These are phyloP conservation scores for Sporobolomyces phaffii DNA, from an alignment of 768 basidiomycete genomes.

Conservation along the genomic window DNA sequence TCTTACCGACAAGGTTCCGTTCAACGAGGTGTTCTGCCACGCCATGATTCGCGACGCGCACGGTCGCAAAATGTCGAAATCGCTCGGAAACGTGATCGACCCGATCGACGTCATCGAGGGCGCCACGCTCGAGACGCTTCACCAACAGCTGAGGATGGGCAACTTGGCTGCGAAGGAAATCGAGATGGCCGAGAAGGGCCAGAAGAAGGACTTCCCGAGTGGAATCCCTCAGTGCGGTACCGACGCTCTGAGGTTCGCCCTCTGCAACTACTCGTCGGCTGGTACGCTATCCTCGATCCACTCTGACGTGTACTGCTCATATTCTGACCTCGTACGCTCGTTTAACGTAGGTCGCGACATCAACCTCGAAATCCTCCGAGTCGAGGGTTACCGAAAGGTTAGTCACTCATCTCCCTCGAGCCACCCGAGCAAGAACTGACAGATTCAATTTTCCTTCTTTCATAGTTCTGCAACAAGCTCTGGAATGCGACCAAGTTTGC, in stretches of 20 bases:
- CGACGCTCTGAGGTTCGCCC: constrained; percentile 87
- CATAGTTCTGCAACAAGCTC: constrained; percentile 89
- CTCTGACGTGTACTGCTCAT: not conserved
- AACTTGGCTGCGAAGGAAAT: constrained; percentile 93
- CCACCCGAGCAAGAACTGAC: too few relatives aligned
- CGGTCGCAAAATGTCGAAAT: constrained; percentile 98
- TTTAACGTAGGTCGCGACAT: constrained; percentile 73
- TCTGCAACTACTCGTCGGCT: constrained; percentile 88
- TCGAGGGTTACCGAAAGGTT: constrained; percentile 88
- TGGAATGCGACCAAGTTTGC: constrained; percentile 99
- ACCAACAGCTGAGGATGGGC: constrained; percentile 77
- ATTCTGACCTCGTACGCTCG: not conserved
- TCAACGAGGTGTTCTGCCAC: constrained; percentile 91
- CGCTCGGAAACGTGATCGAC: constrained; percentile 94
- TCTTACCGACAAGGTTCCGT: constrained; percentile 85
- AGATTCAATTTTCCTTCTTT: too few relatives aligned
- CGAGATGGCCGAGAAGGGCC: constrained; percentile 78
- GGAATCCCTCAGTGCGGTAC: constrained; percentile 98
- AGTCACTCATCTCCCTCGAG: too few relatives aligned
- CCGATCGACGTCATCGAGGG: constrained; percentile 92
- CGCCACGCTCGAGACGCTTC: constrained; percentile 66
- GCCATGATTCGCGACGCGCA: constrained; percentile 99
- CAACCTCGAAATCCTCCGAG: constrained; percentile 88
- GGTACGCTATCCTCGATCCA: constrained; percentile 51
- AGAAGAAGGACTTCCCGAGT: constrained; percentile 98